These are phyloP conservation scores for Aspergillus pseudoglaucus DNA, from an alignment of 2,329 filamentous ascomycete genomes.

Conservation along the genomic window DNA sequence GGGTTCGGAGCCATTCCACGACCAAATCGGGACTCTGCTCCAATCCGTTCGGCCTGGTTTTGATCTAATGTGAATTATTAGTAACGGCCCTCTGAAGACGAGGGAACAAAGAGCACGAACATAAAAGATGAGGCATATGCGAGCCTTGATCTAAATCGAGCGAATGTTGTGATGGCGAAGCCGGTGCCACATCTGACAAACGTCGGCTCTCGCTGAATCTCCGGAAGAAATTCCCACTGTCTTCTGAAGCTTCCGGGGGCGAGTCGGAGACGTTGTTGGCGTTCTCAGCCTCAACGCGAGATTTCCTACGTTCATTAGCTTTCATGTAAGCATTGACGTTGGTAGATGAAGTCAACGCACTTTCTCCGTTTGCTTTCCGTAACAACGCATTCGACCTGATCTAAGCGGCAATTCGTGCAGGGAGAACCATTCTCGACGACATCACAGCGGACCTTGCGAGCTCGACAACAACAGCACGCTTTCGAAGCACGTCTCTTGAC, in stretches of 20 bases:
- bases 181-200: conserved; percentile 25
- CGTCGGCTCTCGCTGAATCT: conserved; percentile 23
- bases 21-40: conserved; percentile 39
- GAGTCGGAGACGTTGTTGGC: conserved; percentile 26
- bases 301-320: conserved; percentile 26
- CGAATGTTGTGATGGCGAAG: conserved; percentile 41
- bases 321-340: background rate
- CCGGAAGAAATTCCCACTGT: conserved; percentile 22
- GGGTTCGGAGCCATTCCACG: conserved; percentile 41
- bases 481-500: conserved; percentile 84
- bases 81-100: background rate
- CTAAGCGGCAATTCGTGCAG: conserved; percentile 72
- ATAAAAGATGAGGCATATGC: conserved; percentile 59
- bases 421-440: conserved; percentile 79
- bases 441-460: conserved; percentile 88
- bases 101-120: conserved; percentile 39
- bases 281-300: conserved; percentile 34
- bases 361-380: conserved; percentile 74
- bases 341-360: conserved; percentile 21
- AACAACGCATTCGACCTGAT: conserved; percentile 51
- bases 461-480: conserved; percentile 81
- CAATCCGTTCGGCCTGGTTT: conserved; percentile 40
- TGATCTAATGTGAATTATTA: conserved; percentile 19
- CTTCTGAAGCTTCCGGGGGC: conserved; percentile 29
- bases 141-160: conserved; percentile 45